Conservation (phyloP, 768 basidiomycete genomes). For the Russula foetens region DNA sequence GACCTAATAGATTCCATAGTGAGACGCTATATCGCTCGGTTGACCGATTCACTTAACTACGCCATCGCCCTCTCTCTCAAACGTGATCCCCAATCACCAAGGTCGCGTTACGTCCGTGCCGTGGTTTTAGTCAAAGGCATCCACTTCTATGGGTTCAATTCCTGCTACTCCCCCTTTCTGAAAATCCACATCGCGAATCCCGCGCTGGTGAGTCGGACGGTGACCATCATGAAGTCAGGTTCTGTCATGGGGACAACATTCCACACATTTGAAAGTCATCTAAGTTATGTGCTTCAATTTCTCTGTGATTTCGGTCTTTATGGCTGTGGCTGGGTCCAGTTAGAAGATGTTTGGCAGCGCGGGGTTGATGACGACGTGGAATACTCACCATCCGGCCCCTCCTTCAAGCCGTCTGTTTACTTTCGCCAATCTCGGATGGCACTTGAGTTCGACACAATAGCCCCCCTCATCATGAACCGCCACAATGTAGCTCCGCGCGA, state of each 20-base stretch:
- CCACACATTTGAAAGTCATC: slow-evolving; percentile 81
- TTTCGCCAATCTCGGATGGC: slow-evolving; percentile 58
- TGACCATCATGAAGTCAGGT: slow-evolving; percentile 73
- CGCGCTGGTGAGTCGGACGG: slow-evolving; percentile 52
- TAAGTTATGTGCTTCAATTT: slow-evolving; percentile 85
- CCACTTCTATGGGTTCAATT: slow-evolving; percentile 92
- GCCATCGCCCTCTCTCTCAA: slow-evolving; percentile 79
- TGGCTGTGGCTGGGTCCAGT: slow-evolving; percentile 85
- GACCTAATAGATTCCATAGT: slow-evolving; percentile 37
- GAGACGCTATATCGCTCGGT: slow-evolving; percentile 55
- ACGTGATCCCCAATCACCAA: slow-evolving; percentile 52
- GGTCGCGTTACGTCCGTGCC: slow-evolving; percentile 59
- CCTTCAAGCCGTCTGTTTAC: slow-evolving; percentile 47
- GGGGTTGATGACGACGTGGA: slow-evolving; percentile 27
- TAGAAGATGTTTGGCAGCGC: slow-evolving; percentile 59
- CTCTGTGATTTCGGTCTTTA: slow-evolving; percentile 92
- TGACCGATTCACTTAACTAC: slow-evolving; percentile 73
- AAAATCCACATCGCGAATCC: slow-evolving; percentile 79
- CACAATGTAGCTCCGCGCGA: slow-evolving; percentile 52
- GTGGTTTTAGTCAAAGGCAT: slow-evolving; percentile 88
- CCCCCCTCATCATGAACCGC: slow-evolving; percentile 86
- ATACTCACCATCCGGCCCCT: slow-evolving; percentile 28
- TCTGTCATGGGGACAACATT: slow-evolving; percentile 75
- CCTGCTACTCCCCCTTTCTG: slow-evolving; percentile 78
- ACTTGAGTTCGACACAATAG: slow-evolving; percentile 78